Conservation (phyloP, 1,284 basidiomycete genomes). For the Microbotryum intermedium region DNA sequence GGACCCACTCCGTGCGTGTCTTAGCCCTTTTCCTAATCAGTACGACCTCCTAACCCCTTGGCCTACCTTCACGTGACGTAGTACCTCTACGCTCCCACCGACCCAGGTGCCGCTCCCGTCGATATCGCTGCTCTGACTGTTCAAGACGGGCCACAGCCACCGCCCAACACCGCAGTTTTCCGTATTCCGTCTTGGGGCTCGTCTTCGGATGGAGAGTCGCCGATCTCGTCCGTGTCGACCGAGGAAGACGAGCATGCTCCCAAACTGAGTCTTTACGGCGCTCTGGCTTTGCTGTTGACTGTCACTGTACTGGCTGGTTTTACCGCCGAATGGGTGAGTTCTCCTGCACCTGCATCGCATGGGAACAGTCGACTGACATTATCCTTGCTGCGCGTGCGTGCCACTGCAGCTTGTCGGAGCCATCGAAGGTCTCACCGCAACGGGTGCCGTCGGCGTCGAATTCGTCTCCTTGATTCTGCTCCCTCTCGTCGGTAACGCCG, state of each 20-base stretch:
- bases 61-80: constrained; percentile 33
- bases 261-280: constrained; percentile 45
- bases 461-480: constrained; percentile 80
- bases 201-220: constrained; percentile 35
- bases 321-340: too few relatives aligned
- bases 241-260: constrained; percentile 45
- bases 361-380: too few relatives aligned
- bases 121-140: constrained; percentile 9
- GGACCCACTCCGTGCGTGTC: constrained; percentile 47
- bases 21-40: constrained; percentile 30
- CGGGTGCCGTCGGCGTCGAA: constrained; percentile 50
- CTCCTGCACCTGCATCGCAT: too few relatives aligned
- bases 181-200: constrained; percentile 29
- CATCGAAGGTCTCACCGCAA: constrained; percentile 56
- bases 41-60: constrained; percentile 34
- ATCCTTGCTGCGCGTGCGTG: too few relatives aligned
- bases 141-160: constrained; percentile 34
- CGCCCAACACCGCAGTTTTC: constrained; percentile 33
- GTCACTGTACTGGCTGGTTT: constrained; percentile 43
- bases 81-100: constrained; percentile 12
- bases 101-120: constrained; percentile 4
- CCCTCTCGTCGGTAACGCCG: constrained; percentile 57
- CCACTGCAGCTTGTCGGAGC: constrained; percentile 55
- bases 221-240: constrained; percentile 13
- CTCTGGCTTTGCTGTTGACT: constrained; percentile 40